Percentiles rank a stretch among this genome's conserved stretches.
These are phyloP conservation scores for Colletotrichum sp. DNA, from an alignment of 2,329 filamentous ascomycete genomes.

Conservation along the genomic window DNA sequence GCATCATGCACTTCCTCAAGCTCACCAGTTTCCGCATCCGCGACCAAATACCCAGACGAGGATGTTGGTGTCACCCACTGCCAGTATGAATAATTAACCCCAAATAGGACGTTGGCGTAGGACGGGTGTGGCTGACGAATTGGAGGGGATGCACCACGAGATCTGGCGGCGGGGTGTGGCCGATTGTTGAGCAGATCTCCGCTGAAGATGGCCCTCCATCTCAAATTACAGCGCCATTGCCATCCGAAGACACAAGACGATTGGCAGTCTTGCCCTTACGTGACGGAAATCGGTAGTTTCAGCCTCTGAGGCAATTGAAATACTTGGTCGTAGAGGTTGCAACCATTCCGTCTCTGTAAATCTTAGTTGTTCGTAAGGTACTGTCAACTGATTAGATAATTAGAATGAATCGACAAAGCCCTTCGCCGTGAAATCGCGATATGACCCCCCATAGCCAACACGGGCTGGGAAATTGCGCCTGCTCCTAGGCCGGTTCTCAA, in stretches of 20 bases:
- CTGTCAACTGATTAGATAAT: neutral
- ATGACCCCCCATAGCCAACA: neutral
- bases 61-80: neutral
- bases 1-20: neutral
- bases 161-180: neutral
- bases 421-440: neutral
- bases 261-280: neutral
- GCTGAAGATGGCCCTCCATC: neutral
- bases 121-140: neutral
- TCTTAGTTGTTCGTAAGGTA: neutral
- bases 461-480: constrained; percentile 3
- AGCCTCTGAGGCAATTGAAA: neutral
- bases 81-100: neutral
- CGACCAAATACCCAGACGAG: neutral
- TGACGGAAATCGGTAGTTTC: constrained; percentile 6
- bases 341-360: neutral
- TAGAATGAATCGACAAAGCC: neutral
- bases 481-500: neutral
- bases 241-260: neutral
- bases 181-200: neutral
- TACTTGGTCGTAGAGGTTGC: neutral
- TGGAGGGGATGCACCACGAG: neutral
- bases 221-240: neutral
- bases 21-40: neutral
- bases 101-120: neutral